These are phyloP conservation scores for Protea cynaroides DNA, from an alignment of 164 flowering plant genomes.

Conservation along the genomic window DNA sequence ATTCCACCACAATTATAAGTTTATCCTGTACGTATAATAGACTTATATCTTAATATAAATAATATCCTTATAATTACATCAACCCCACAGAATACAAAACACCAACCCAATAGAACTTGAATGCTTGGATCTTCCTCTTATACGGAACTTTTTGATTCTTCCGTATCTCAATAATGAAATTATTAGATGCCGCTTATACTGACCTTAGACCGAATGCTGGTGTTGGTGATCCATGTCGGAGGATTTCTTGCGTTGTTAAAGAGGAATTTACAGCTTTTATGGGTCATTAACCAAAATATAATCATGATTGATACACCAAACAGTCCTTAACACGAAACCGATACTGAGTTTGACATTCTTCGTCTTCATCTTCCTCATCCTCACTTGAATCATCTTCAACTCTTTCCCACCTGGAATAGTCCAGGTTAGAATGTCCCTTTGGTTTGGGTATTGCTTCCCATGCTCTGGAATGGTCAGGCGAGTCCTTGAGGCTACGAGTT, in stretches of 20 bases:
- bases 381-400: slow-evolving; percentile 84
- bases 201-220: not conserved
- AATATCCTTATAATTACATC: too few species aligned
- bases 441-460: slow-evolving; percentile 87
- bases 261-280: not conserved
- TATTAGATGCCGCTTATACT: too few species aligned
- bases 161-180: too few species aligned
- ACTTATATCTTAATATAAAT: too few species aligned
- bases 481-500: slow-evolving; percentile 16
- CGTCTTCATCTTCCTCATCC: slow-evolving; percentile 69
- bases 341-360: slow-evolving; percentile 64
- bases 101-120: too few species aligned
- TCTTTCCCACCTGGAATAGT: slow-evolving; percentile 88
- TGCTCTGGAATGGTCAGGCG: slow-evolving; percentile 37
- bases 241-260: not conserved
- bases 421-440: slow-evolving; percentile 77
- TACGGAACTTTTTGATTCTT: too few species aligned
- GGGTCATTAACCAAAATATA: not conserved
- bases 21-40: too few species aligned
- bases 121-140: too few species aligned
- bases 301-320: slow-evolving; percentile 36
- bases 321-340: slow-evolving; percentile 80
- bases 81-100: too few species aligned
- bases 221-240: not conserved
- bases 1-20: too few species aligned